A percentile compares a stretch with the other conserved stretches of the same genome.
These are phyloP conservation scores for Petunia secreta DNA, from an alignment of 257 asterid genomes.

Conservation along the genomic window DNA sequence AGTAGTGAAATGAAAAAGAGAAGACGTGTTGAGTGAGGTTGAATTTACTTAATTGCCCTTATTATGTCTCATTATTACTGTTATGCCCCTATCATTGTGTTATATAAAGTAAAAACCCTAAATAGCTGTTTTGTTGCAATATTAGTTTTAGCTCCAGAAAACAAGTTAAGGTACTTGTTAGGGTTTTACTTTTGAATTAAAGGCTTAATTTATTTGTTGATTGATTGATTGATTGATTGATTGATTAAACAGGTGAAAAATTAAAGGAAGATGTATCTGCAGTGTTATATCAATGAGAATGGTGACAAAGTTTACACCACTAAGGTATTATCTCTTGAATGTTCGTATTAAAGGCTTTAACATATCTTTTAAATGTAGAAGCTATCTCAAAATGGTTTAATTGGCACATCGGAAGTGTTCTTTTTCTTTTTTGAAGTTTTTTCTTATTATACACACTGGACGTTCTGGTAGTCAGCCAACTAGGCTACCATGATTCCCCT, in stretches of 20 bases:
- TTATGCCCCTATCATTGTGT: not conserved
- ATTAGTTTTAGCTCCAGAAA: not conserved
- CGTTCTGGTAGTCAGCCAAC: no score
- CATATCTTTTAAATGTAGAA: not conserved
- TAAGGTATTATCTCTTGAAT: conserved; percentile 39
- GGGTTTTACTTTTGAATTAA: not conserved
- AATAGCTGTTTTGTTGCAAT: not conserved
- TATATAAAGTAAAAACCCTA: conserved; percentile 10
- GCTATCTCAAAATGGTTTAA: not conserved
- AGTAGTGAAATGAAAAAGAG: not conserved
- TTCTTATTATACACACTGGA: no score
- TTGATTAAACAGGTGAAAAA: conserved; percentile 6
- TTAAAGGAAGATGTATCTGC: conserved; percentile 49
- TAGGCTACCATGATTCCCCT: not conserved
- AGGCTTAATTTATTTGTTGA: not conserved
- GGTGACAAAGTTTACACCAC: conserved; percentile 71
- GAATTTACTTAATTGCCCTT: not conserved
- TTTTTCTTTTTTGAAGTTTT: no score
- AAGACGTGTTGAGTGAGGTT: not conserved
- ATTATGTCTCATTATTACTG: not conserved
- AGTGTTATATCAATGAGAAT: conserved; percentile 56
- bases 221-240: no score
- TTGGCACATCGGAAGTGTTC: no score
- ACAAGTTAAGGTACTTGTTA: conserved; percentile 11
- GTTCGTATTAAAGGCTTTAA: not conserved